Evolutionary conservation across 2,329 filamentous ascomycete species (phyloP).

Genomic region (Fusarium albidum): DNA sequence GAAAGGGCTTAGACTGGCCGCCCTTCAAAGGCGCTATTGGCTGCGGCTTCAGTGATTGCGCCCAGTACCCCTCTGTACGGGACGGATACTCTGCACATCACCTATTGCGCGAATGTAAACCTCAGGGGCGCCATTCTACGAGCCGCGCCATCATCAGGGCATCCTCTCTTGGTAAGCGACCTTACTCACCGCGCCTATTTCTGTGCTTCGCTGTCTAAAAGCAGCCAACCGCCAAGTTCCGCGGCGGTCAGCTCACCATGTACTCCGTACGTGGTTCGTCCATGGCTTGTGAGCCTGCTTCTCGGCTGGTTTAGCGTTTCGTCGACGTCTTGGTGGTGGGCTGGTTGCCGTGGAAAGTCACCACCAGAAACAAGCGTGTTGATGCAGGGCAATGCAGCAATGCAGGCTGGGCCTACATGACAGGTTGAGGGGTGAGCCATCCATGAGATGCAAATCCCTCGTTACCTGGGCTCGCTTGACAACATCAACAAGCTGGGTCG

Average conservation of each 20-base stretch:
- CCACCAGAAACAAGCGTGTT: conserved; percentile 3
- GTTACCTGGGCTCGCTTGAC: conserved; percentile 8
- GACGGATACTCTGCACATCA: conserved; percentile 6
- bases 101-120: conserved; percentile 10
- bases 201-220: conserved; percentile 1
- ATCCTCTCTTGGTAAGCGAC: background rate
- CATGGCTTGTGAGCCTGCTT: conserved; percentile 1
- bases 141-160: conserved; percentile 15
- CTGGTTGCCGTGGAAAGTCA: conserved; percentile 21
- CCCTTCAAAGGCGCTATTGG: conserved; percentile 17
- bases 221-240: conserved; percentile 8
- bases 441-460: conserved; percentile 6
- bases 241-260: conserved; percentile 14
- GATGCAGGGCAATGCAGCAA: conserved; percentile 4
- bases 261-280: background rate
- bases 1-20: conserved; percentile 24
- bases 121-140: conserved; percentile 18
- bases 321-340: background rate
- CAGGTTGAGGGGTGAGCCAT: background rate
- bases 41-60: conserved; percentile 16
- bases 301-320: background rate
- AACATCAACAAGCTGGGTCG: conserved; percentile 6
- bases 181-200: conserved; percentile 10
- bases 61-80: too few relatives aligned
- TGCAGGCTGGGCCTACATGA: background rate